Evolutionary conservation across 306 rosid genomes (phyloP).

Genomic region (Cercis canadensis): DNA sequence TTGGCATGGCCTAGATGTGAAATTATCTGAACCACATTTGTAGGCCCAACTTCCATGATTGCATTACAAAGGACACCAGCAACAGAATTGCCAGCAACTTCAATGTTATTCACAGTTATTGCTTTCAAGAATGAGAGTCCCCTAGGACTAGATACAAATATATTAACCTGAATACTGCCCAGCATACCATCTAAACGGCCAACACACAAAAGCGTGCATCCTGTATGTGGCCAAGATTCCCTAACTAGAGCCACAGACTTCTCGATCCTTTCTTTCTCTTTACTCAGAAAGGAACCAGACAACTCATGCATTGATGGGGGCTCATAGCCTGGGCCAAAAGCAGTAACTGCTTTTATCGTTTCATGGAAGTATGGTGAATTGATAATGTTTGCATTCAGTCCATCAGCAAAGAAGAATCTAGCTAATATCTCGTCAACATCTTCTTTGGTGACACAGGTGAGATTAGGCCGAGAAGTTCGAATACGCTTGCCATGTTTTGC

Average conservation of each 20-base stretch:
- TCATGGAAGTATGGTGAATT: slow-evolving; percentile 60
- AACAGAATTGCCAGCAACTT: slow-evolving; percentile 41
- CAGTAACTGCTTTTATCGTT: slow-evolving; percentile 55
- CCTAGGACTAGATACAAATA: slow-evolving; percentile 60
- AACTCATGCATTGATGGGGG: slow-evolving; percentile 52
- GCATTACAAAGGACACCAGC: slow-evolving; percentile 47
- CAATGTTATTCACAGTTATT: slow-evolving; percentile 40
- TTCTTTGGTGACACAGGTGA: slow-evolving; percentile 51
- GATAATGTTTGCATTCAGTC: slow-evolving; percentile 42
- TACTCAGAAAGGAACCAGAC: slow-evolving; percentile 46
- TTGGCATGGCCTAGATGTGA: slow-evolving; percentile 49
- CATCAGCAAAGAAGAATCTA: slow-evolving; percentile 60
- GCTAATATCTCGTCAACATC: slow-evolving; percentile 57
- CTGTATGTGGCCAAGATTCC: slow-evolving; percentile 64
- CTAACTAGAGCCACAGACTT: slow-evolving; percentile 50
- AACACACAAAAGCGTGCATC: slow-evolving; percentile 58
- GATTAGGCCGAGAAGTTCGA: slow-evolving; percentile 42
- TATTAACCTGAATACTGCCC: slow-evolving; percentile 49
- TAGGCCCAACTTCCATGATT: slow-evolving; percentile 45
- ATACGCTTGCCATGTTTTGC: slow-evolving; percentile 52
- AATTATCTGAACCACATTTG: slow-evolving; percentile 61
- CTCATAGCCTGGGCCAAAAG: slow-evolving; percentile 61
- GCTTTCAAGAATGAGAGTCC: slow-evolving; percentile 58
- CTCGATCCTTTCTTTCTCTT: slow-evolving; percentile 63
- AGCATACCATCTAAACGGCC: slow-evolving; percentile 40